phyloP scores from a whole-genome alignment of 1,284 basidiomycete genomes.

The Malassezia restricta region DNA sequence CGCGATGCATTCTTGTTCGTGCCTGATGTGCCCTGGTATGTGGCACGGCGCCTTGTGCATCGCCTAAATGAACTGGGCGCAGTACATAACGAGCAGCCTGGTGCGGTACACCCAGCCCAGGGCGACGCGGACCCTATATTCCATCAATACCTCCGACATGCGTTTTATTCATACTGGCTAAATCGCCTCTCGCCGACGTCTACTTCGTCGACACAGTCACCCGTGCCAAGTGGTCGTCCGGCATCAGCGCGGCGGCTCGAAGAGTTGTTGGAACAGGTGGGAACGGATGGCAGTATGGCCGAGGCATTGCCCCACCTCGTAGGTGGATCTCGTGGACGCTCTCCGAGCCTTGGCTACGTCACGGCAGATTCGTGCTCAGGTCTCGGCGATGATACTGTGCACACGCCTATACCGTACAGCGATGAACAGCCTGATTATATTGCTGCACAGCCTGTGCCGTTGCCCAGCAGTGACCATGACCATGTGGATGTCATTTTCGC shows the following conservation, averaged over 20 bases:
- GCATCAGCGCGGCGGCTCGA: conserved; percentile 11
- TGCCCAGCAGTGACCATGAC: conserved; percentile 12
- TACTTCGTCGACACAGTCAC: conserved; percentile 3
- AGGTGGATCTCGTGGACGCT: neutral
- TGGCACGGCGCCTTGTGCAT: conserved; percentile 24
- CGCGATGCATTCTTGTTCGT: conserved; percentile 38
- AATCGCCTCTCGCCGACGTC: neutral
- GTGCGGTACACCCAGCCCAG: conserved; percentile 18
- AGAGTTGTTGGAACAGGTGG: neutral
- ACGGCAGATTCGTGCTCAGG: conserved; percentile 34
- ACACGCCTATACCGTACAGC: conserved; percentile 24
- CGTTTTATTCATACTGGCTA: conserved; percentile 14
- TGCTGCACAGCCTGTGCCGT: conserved; percentile 21
- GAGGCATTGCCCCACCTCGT: neutral
- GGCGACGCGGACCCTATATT: conserved; percentile 23
- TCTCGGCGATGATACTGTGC: conserved; percentile 36
- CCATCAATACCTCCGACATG: conserved; percentile 13
- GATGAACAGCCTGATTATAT: conserved; percentile 37
- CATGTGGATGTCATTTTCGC: conserved; percentile 28
- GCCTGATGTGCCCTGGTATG: conserved; percentile 28
- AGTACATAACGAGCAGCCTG: conserved; percentile 20
- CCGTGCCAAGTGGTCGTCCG: conserved; percentile 11
- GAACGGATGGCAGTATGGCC: neutral
- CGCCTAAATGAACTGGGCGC: conserved; percentile 25
- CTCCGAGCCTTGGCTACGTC: conserved; percentile 38